Conservation (phyloP, 306 rosid species). For the Fagus sylvatica region DNA sequence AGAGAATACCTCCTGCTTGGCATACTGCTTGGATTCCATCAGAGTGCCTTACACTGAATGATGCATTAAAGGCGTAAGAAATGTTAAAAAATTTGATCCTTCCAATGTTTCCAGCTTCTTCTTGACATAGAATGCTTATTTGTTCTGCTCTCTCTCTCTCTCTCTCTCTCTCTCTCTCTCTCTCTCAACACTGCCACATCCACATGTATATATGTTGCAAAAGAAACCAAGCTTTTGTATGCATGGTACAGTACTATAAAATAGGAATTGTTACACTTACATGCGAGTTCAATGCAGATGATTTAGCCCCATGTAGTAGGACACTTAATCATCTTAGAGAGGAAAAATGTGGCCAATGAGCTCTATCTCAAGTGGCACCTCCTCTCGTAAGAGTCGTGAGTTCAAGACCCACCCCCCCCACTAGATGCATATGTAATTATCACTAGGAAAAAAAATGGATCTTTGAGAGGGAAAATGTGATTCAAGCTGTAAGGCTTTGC, state of each 20-base stretch:
- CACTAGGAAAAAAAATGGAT: too few relatives aligned
- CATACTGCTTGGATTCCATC: slow-evolving; percentile 73
- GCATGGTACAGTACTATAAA: background rate
- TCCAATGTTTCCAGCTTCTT: slow-evolving; percentile 16
- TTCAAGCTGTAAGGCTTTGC: too few relatives aligned
- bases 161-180: too few relatives aligned
- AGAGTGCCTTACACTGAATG: slow-evolving; percentile 60
- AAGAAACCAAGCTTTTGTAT: too few relatives aligned
- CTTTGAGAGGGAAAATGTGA: too few relatives aligned
- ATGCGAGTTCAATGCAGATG: background rate
- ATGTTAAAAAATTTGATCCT: slow-evolving; percentile 2
- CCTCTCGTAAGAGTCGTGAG: too few relatives aligned
- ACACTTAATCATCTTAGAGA: too few relatives aligned
- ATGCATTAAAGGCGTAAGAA: slow-evolving; percentile 73
- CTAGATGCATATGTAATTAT: too few relatives aligned
- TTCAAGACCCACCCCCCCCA: too few relatives aligned
- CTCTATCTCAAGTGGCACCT: too few relatives aligned
- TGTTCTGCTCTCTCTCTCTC: background rate
- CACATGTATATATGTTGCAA: background rate
- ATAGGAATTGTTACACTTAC: background rate
- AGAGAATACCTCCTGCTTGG: slow-evolving; percentile 61
- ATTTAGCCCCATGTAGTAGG: too few relatives aligned
- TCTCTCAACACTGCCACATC: background rate
- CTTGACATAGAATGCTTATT: background rate
- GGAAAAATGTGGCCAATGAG: too few relatives aligned